phyloP scores from a whole-genome alignment of 2,329 filamentous ascomycete genomes.

The Fusarium hainanense region DNA sequence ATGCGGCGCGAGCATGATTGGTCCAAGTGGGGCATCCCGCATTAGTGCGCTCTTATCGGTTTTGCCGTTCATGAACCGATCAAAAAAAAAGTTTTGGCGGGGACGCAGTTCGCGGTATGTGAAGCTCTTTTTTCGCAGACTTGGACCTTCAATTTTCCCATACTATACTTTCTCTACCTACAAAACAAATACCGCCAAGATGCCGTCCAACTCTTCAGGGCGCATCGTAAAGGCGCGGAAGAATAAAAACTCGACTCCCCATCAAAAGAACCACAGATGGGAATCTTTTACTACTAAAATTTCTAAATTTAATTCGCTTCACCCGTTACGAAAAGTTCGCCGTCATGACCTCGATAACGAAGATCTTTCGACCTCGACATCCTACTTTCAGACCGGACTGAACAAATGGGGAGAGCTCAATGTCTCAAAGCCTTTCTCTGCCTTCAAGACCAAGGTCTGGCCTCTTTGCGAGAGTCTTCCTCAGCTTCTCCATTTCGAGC shows the following conservation, averaged over 20 bases:
- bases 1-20: conserved; percentile 52
- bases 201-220: conserved; percentile 72
- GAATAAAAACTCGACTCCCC: conserved; percentile 75
- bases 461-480: conserved; percentile 89
- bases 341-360: conserved; percentile 84
- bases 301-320: conserved; percentile 86
- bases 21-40: conserved; percentile 25
- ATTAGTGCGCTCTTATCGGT: conserved; percentile 49
- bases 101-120: conserved; percentile 38
- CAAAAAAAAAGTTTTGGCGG: conserved; percentile 50
- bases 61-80: conserved; percentile 50
- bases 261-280: conserved; percentile 88
- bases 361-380: conserved; percentile 80
- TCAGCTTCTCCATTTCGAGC: conserved; percentile 91
- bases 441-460: conserved; percentile 79
- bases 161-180: conserved; percentile 28
- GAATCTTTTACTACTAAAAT: conserved; percentile 92
- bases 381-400: conserved; percentile 85
- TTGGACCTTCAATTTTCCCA: conserved; percentile 34
- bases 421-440: conserved; percentile 81
- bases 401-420: conserved; percentile 94
- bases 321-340: conserved; percentile 90
- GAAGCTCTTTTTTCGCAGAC: conserved; percentile 43
- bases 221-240: conserved; percentile 77
- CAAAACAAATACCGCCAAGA: conserved; percentile 56